phyloP scores from a whole-genome alignment of 1,284 basidiomycete species.

The Ganoderma meredithae region DNA sequence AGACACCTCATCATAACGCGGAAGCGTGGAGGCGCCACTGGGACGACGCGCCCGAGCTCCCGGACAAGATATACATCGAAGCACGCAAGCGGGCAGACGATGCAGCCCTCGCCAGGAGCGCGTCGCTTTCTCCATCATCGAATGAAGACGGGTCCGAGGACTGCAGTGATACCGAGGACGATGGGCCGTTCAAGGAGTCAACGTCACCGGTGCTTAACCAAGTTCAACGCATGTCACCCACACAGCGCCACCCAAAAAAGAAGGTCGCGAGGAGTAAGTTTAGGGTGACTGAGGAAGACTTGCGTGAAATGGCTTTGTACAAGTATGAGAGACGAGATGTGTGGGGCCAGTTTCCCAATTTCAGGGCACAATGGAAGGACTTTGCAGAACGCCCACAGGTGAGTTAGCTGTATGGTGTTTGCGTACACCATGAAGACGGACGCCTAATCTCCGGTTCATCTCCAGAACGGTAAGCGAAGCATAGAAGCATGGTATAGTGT shows the following conservation, averaged over 20 bases:
- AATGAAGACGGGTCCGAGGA: not conserved
- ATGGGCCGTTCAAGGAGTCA: not conserved
- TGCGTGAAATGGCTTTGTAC: slow-evolving; percentile 17
- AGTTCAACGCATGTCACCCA: no score
- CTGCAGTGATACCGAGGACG: not conserved
- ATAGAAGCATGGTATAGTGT: not conserved
- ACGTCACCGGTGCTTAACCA: not conserved
- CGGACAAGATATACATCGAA: slow-evolving; percentile 12
- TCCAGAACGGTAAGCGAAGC: not conserved
- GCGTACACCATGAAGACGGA: not conserved
- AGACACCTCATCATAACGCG: slow-evolving; percentile 16
- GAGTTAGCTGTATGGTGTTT: not conserved
- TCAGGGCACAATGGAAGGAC: slow-evolving; percentile 1
- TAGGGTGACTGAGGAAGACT: slow-evolving; percentile 6
- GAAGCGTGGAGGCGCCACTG: slow-evolving; percentile 16
- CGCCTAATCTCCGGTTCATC: not conserved
- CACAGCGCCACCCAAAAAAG: not conserved
- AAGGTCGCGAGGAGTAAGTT: not conserved
- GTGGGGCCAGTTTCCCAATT: not conserved
- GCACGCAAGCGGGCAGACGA: slow-evolving; percentile 5
- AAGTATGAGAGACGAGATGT: not conserved
- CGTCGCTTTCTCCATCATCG: not conserved
- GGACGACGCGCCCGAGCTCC: slow-evolving; percentile 6
- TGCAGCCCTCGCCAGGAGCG: not conserved
- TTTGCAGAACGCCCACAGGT: not conserved